A percentile compares a stretch with the other conserved stretches of the same genome.
These are phyloP conservation scores for Dalbergia cultrata DNA, from an alignment of 306 rosid genomes.

Conservation along the genomic window DNA sequence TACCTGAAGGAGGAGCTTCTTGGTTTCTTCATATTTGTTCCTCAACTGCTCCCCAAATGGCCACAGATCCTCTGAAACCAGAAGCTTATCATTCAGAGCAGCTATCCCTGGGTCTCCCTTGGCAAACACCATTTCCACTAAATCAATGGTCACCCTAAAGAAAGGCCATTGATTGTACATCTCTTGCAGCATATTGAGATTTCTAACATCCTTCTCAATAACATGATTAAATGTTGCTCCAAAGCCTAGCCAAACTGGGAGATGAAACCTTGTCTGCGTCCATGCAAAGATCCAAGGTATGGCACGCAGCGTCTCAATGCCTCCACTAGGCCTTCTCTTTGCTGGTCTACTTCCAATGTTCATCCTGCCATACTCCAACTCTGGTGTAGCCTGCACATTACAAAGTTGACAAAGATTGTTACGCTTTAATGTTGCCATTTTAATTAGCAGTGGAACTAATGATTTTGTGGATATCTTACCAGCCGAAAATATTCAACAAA, in stretches of 20 bases:
- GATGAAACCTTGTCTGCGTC: conserved; percentile 98
- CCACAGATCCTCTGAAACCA: conserved; percentile 88
- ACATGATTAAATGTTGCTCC: conserved; percentile 78
- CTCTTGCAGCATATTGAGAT: conserved; percentile 80
- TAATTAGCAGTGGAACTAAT: background rate
- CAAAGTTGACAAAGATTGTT: conserved; percentile 25
- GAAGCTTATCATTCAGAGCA: conserved; percentile 79
- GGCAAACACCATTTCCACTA: conserved; percentile 99
- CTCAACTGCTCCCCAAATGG: conserved; percentile 81
- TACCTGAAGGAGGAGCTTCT: conserved; percentile 84
- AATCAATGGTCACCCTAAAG: conserved; percentile 94
- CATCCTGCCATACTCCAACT: conserved; percentile 98
- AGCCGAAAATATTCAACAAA: conserved; percentile 96
- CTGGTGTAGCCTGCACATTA: conserved; percentile 86
- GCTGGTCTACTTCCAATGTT: conserved; percentile 98
- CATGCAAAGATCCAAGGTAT: conserved; percentile 99
- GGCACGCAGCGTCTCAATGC: conserved; percentile 98
- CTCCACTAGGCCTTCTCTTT: conserved; percentile 96
- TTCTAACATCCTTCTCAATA: conserved; percentile 74
- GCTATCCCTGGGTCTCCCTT: conserved; percentile 96
- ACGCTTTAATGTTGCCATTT: conserved; percentile 8
- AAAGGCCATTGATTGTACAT: conserved; percentile 98
- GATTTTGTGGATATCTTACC: conserved; percentile 61
- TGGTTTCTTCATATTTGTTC: conserved; percentile 79
- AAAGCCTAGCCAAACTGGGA: conserved; percentile 98